These are phyloP conservation scores for Aquanectria penicillioides DNA, from an alignment of 2,329 filamentous ascomycete genomes.

Conservation along the genomic window DNA sequence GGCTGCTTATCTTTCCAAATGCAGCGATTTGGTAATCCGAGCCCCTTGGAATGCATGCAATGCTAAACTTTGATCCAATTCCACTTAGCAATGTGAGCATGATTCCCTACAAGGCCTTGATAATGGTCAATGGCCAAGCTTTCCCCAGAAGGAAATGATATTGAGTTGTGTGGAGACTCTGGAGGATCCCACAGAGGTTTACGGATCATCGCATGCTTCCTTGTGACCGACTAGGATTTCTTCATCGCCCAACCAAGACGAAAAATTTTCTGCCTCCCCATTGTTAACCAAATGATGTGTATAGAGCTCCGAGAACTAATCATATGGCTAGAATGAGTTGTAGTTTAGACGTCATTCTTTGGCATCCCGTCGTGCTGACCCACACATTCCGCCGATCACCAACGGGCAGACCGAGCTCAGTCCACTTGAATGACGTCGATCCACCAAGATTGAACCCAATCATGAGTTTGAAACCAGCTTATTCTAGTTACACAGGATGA, in stretches of 20 bases:
- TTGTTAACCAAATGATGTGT: not conserved
- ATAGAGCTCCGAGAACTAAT: not conserved
- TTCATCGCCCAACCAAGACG: not conserved
- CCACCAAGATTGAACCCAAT: not conserved
- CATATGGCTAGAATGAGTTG: not conserved
- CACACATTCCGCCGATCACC: slow-evolving; percentile 5
- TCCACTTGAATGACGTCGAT: slow-evolving; percentile 8
- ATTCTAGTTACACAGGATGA: not conserved
- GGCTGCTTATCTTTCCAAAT: no score
- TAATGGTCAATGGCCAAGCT: not conserved
- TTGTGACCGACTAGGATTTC: no score
- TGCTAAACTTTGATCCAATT: no score
- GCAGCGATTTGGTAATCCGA: no score
- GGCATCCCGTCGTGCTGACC: not conserved
- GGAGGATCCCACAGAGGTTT: slow-evolving; percentile 1
- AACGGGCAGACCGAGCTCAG: not conserved
- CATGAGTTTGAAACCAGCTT: not conserved
- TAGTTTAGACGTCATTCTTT: slow-evolving; percentile 3
- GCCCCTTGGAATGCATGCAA: no score
- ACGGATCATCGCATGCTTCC: no score
- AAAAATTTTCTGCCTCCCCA: not conserved
- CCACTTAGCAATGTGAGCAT: no score
- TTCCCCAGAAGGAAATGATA: slow-evolving; percentile 2
- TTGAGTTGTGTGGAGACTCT: not conserved
- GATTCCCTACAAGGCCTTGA: no score